Conservation (phyloP, 345 rosid genomes). For the Combretum micranthum region DNA sequence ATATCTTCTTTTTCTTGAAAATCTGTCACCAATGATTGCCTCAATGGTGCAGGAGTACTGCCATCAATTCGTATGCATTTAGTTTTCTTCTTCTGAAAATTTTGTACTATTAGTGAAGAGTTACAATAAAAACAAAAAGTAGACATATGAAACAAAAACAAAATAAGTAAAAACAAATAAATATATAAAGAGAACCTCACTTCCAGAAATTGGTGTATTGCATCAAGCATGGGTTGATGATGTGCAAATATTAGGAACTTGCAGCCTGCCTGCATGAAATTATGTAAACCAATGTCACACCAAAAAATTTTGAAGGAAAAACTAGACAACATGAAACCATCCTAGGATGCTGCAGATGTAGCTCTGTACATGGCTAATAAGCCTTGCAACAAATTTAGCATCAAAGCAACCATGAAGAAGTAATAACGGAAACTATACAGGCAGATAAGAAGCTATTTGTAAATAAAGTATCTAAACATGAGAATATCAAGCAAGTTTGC, state of each 20-base stretch:
- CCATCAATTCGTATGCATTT: constrained; percentile 90
- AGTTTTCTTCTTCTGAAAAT: constrained; percentile 81
- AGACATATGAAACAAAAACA: neutral
- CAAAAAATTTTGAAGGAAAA: neutral
- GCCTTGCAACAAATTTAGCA: too few relatives aligned
- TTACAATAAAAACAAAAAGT: constrained; percentile 12
- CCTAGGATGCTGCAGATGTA: neutral
- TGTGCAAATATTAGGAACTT: constrained; percentile 92
- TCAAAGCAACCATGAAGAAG: too few relatives aligned
- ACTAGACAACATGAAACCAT: constrained; percentile 1
- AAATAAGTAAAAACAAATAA: neutral
- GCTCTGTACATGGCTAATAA: too few relatives aligned
- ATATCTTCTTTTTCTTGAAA: constrained; percentile 75
- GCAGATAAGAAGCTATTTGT: too few relatives aligned
- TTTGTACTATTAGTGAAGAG: constrained; percentile 2
- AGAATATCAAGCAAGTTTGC: too few relatives aligned
- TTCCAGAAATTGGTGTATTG: constrained; percentile 64
- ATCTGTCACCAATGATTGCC: constrained; percentile 76
- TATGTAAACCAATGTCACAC: constrained; percentile 1
- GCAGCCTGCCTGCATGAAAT: constrained; percentile 79
- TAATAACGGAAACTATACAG: too few relatives aligned
- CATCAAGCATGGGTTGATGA: constrained; percentile 79
- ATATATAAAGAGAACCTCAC: constrained; percentile 38
- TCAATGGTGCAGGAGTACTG: constrained; percentile 56
- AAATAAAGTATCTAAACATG: too few relatives aligned